Percentiles rank a stretch among this genome's conserved stretches.
Conservation (phyloP, 139 green algal genomes). For the Chlamydomonas schloesseri region DNA sequence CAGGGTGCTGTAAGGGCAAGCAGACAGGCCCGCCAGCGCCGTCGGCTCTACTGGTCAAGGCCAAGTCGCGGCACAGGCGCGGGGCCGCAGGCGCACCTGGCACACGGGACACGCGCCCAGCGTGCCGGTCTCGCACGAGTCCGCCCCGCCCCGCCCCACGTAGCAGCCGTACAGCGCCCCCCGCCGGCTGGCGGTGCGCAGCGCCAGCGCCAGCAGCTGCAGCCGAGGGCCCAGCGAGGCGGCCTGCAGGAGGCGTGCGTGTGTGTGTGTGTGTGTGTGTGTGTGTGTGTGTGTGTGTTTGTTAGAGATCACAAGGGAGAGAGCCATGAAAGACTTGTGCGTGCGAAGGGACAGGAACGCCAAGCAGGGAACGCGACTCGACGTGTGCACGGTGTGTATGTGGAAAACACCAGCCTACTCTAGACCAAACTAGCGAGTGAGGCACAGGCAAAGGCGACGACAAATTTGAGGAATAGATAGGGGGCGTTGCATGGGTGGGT, state of each 20-base stretch:
- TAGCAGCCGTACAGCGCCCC: conserved; percentile 67
- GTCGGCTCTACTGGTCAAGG: background rate
- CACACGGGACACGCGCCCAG: conserved; percentile 86
- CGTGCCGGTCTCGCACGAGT: conserved; percentile 41
- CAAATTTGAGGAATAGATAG: too few relatives aligned
- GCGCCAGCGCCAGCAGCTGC: conserved; percentile 47
- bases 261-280: too few relatives aligned
- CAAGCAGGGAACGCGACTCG: too few relatives aligned
- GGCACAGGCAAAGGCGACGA: too few relatives aligned
- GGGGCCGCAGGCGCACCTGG: conserved; percentile 65
- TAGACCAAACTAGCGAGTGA: too few relatives aligned
- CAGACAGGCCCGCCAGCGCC: background rate
- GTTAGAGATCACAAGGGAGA: too few relatives aligned
- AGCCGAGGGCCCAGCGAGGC: background rate
- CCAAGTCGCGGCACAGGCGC: background rate
- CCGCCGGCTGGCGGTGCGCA: conserved; percentile 44
- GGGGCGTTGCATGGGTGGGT: too few relatives aligned
- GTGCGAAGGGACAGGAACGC: too few relatives aligned
- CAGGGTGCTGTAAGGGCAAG: background rate
- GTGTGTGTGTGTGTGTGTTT: too few relatives aligned
- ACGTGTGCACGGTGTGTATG: too few relatives aligned
- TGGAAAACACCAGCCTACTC: too few relatives aligned
- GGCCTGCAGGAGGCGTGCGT: background rate
- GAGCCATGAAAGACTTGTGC: too few relatives aligned
- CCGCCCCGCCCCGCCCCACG: conserved; percentile 57